Conservation (phyloP, 2,329 filamentous ascomycete species). For the Penicillium frequentans region DNA sequence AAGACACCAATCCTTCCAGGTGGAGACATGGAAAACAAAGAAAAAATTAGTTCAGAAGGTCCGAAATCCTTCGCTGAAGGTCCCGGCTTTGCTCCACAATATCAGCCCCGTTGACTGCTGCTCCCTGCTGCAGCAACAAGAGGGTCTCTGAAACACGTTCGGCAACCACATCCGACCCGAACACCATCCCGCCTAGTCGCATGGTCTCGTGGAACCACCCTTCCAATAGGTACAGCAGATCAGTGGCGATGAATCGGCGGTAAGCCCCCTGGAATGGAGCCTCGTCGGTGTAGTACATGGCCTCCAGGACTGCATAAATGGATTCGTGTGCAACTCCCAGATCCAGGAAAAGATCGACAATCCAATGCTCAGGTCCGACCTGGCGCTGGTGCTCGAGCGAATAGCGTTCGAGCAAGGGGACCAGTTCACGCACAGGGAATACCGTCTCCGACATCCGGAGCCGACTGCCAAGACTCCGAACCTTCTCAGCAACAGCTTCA, state of each 20-base stretch:
- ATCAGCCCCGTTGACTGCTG: conserved; percentile 33
- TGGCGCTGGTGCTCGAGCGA: conserved; percentile 51
- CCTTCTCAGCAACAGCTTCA: conserved; percentile 52
- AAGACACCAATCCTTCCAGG: background rate
- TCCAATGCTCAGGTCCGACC: conserved; percentile 55
- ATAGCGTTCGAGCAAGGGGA: conserved; percentile 58
- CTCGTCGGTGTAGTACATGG: conserved; percentile 67
- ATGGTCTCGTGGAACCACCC: conserved; percentile 62
- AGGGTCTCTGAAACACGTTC: conserved; percentile 48
- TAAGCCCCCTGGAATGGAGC: conserved; percentile 62
- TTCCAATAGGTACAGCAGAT: conserved; percentile 62
- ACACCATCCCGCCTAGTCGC: conserved; percentile 55
- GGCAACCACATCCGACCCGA: conserved; percentile 62
- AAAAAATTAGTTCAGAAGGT: conserved; percentile 36
- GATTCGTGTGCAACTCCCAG: conserved; percentile 63
- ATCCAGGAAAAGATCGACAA: conserved; percentile 65
- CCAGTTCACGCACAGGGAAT: conserved; percentile 56
- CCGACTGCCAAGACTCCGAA: conserved; percentile 58
- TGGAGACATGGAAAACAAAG: background rate
- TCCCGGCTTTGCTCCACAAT: conserved; percentile 32
- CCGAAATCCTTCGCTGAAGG: conserved; percentile 43
- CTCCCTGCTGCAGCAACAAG: conserved; percentile 45
- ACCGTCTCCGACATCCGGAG: conserved; percentile 57
- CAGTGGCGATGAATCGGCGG: conserved; percentile 57
- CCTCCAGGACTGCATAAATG: conserved; percentile 62